These are phyloP conservation scores for Mycena olivaceomarginata DNA, from an alignment of 768 basidiomycete genomes.

Conservation along the genomic window DNA sequence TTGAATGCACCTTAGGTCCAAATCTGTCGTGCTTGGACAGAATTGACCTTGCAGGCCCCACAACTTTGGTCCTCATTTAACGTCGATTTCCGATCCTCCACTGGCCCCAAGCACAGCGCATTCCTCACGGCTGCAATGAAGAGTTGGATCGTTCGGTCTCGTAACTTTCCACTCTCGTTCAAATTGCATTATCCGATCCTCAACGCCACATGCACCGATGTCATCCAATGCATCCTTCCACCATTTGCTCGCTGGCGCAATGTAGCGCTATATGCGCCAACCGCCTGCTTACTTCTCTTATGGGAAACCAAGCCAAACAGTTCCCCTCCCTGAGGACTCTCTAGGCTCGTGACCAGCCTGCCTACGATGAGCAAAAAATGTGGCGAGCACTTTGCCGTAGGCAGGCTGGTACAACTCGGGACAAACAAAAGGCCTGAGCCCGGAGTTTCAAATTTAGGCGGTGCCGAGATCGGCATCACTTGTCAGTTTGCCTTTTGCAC, in stretches of 20 bases:
- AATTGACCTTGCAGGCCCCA: constrained; percentile 60
- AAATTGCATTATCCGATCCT: constrained; percentile 30
- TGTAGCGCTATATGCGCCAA: constrained; percentile 58
- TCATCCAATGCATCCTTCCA: constrained; percentile 34
- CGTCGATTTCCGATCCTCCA: constrained; percentile 50
- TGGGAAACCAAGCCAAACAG: constrained; percentile 47
- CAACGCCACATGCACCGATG: constrained; percentile 30
- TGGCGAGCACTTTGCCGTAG: no score
- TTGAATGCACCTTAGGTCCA: no score
- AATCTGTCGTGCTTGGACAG: constrained; percentile 66
- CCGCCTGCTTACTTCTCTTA: constrained; percentile 49
- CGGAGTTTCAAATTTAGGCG: no score
- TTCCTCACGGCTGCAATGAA: constrained; percentile 50
- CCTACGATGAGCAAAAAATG: no score
- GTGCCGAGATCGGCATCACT: no score
- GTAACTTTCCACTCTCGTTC: constrained; percentile 36
- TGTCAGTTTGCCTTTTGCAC: no score
- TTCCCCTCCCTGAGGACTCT: constrained; percentile 57
- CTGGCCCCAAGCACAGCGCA: constrained; percentile 38
- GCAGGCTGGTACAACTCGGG: no score
- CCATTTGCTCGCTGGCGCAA: constrained; percentile 57
- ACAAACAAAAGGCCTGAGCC: no score
- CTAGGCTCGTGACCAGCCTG: no score
- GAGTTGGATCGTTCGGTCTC: constrained; percentile 62
- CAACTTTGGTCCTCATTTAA: constrained; percentile 69